Evolutionary conservation across 2,329 filamentous ascomycete genomes (phyloP).

Genomic region (Lomentospora prolificans): DNA sequence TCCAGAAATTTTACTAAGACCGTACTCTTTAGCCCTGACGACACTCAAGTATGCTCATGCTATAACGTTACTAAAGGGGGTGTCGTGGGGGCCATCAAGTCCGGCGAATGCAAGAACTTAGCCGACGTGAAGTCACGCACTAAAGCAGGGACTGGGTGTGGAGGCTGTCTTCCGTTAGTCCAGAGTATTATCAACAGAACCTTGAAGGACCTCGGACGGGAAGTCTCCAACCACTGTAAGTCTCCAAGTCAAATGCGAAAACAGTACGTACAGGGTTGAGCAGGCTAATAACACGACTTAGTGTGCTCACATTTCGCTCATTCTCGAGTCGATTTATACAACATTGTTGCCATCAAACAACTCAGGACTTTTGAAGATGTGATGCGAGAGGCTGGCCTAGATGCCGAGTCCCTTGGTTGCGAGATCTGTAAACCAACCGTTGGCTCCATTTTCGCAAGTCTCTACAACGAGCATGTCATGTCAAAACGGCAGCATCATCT

Average conservation of each 20-base stretch:
- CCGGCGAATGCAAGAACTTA: slow-evolving; percentile 71
- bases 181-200: slow-evolving; percentile 85
- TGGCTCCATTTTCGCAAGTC: slow-evolving; percentile 67
- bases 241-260: neutral
- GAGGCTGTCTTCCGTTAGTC: slow-evolving; percentile 81
- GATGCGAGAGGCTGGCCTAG: slow-evolving; percentile 68
- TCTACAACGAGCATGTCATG: slow-evolving; percentile 80
- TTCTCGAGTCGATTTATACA: slow-evolving; percentile 80
- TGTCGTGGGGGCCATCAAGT: slow-evolving; percentile 61
- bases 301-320: slow-evolving; percentile 76
- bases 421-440: slow-evolving; percentile 80
- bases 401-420: slow-evolving; percentile 65
- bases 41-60: slow-evolving; percentile 85
- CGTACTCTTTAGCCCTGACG: slow-evolving; percentile 50
- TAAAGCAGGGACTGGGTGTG: slow-evolving; percentile 84
- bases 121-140: slow-evolving; percentile 81
- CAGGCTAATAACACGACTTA: neutral
- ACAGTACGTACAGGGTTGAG: neutral
- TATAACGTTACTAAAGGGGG: slow-evolving; percentile 88
- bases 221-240: slow-evolving; percentile 64
- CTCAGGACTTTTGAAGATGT: slow-evolving; percentile 63
- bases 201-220: slow-evolving; percentile 75
- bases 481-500: slow-evolving; percentile 60
- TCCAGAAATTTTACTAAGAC: neutral
- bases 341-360: slow-evolving; percentile 75